phyloP scores from a whole-genome alignment of 2,329 filamentous ascomycete genomes.

The Xylaria multiplex region DNA sequence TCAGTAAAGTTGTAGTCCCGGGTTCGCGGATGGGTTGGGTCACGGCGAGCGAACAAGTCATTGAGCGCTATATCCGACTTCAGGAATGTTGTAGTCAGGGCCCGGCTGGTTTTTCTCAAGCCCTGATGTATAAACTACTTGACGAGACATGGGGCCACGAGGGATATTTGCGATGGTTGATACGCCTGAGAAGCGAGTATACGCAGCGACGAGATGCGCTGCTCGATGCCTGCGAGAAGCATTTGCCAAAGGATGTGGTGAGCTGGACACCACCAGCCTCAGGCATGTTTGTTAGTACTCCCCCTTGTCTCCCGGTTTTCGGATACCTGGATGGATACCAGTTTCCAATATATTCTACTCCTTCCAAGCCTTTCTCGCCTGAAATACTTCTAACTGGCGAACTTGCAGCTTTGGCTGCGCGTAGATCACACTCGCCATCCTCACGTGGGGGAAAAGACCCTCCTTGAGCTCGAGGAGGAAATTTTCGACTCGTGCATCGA shows the following conservation, averaged over 20 bases:
- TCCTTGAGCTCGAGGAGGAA: conserved; percentile 80
- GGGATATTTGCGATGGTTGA: conserved; percentile 90
- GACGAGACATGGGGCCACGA: conserved; percentile 95
- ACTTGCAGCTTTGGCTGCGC: conserved; percentile 73
- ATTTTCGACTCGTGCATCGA: conserved; percentile 83
- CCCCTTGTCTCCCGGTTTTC: neutral
- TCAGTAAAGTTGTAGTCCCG: conserved; percentile 89
- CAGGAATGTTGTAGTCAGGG: conserved; percentile 87
- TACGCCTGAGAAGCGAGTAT: conserved; percentile 83
- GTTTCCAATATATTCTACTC: conserved; percentile 1
- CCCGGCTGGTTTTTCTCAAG: conserved; percentile 84
- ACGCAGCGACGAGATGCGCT: conserved; percentile 81
- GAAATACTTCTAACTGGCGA: neutral
- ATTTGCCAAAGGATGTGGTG: conserved; percentile 78
- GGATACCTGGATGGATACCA: neutral
- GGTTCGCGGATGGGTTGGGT: conserved; percentile 89
- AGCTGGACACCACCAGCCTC: conserved; percentile 83
- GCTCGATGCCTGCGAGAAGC: conserved; percentile 80
- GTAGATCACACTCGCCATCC: conserved; percentile 76
- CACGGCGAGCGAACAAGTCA: conserved; percentile 83
- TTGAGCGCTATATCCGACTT: conserved; percentile 84
- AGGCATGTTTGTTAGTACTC: conserved; percentile 90
- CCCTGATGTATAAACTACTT: conserved; percentile 86
- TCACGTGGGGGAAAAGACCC: conserved; percentile 57
- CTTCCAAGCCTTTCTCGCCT: neutral